Evolutionary conservation across 306 rosid species (phyloP).

Genomic region (Astragalus membranaceus): DNA sequence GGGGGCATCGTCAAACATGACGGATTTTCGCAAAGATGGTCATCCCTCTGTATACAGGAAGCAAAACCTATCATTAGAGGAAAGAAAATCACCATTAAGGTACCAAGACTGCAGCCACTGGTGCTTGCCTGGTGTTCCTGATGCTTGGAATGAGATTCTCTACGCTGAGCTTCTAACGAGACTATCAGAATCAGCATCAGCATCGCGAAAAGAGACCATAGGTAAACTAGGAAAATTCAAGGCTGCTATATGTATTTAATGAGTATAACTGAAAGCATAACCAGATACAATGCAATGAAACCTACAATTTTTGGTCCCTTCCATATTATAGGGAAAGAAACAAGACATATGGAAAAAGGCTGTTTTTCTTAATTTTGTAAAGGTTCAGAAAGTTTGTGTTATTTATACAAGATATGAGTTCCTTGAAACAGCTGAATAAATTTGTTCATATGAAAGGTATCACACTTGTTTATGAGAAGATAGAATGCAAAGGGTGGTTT

Average conservation of each 20-base stretch:
- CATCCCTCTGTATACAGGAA: constrained; percentile 86
- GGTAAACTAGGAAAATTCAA: constrained; percentile 20
- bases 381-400: neutral
- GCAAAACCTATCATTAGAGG: constrained; percentile 42
- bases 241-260: neutral
- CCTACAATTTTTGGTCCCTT: constrained; percentile 9
- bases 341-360: constrained; percentile 6
- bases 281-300: neutral
- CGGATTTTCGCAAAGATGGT: constrained; percentile 87
- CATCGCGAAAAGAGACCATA: constrained; percentile 39
- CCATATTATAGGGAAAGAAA: constrained; percentile 12
- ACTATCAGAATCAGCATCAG: constrained; percentile 29
- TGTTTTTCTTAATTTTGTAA: neutral
- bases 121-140: constrained; percentile 98
- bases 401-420: neutral
- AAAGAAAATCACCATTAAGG: constrained; percentile 47
- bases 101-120: constrained; percentile 94
- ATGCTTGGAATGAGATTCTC: constrained; percentile 80
- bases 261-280: constrained; percentile 19
- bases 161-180: constrained; percentile 55
- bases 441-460: constrained; percentile 33
- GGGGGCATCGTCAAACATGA: too few relatives aligned
- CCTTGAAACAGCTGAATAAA: constrained; percentile 17
- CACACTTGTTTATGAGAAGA: constrained; percentile 10
- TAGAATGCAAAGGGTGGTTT: constrained; percentile 17